Evolutionary conservation across 257 asterid species (phyloP), one percentile per base, ranked within the genome.

Genomic region (Echites panduratus): DNA sequence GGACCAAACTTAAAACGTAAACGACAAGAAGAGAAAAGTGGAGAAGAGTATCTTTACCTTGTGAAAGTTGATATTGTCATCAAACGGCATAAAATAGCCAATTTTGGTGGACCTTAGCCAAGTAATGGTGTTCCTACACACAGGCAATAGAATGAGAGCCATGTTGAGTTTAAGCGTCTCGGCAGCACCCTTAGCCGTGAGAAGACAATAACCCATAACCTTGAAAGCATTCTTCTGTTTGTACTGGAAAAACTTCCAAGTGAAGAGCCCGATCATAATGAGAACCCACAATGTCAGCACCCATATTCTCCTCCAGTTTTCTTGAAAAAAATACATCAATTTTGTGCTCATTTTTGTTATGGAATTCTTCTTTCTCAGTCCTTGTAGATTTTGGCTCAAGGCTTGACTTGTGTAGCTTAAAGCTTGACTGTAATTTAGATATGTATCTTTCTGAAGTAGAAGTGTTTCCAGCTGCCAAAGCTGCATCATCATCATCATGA

Each of bases 381-480:
- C 99, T 41, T 89, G 95, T 11, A 94, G 87, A 77, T 94, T 94
- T 74, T 94, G 99, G 84, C 99, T 94, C 73, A 94, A 71, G 71
- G 99, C 99, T 75, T 94, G 99, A 89, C 97, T 94, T 5, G 97
- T 94, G 90, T 85, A 91, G 82, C 99, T 94, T 14, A 94, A 86
- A 70, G 99, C 97, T 77, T 94, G 97, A 57, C 99, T 94, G 87
- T 94, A 91, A 82, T 87, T 94, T 75, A 91, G 78, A 85, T 94
- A 94, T 0, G 99, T 94, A 84, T 94, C 99, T 84, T 94, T 94
- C 71, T 94, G 99, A 58, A 94, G 87, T 68, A 94, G 73, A 66
- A 94, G 92, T 66, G 99, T 94, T 82, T 94, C 99, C 90, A 94
- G 90, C 94, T 94, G 99, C 99, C 99, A 94, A 54, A 91, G 78